Evolutionary conservation across 1,139 yeast genomes (phyloP).

Genomic region (Suhomyces chickasaworum): DNA sequence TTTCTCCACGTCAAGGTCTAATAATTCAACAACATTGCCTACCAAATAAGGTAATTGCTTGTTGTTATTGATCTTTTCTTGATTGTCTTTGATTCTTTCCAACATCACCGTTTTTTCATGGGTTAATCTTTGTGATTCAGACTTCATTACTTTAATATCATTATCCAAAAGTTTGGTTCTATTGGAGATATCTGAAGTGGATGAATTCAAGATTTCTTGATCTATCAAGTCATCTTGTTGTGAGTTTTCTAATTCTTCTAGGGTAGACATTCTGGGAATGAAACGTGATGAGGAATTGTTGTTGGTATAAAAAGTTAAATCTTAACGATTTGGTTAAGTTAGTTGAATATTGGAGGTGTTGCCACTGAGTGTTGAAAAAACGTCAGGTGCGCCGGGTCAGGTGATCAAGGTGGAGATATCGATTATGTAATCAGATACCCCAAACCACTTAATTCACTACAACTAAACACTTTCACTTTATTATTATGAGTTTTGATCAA

Average conservation of each 20-base stretch:
- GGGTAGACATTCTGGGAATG: slow-evolving; percentile 59
- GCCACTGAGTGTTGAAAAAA: slow-evolving; percentile 15
- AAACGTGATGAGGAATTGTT: background rate
- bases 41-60: slow-evolving; percentile 95
- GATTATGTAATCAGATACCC: background rate
- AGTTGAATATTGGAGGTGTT: slow-evolving; percentile 7
- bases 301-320: background rate
- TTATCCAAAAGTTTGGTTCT: slow-evolving; percentile 88
- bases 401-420: background rate
- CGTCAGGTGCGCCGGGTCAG: slow-evolving; percentile 5
- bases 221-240: slow-evolving; percentile 60
- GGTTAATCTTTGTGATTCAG: slow-evolving; percentile 85
- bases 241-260: slow-evolving; percentile 63
- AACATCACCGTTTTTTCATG: slow-evolving; percentile 93
- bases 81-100: slow-evolving; percentile 93
- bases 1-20: slow-evolving; percentile 85
- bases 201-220: slow-evolving; percentile 73
- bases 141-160: slow-evolving; percentile 93
- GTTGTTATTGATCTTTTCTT: slow-evolving; percentile 93
- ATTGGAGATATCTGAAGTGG: slow-evolving; percentile 82
- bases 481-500: slow-evolving; percentile 5
- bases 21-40: slow-evolving; percentile 94
- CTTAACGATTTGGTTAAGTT: too few species aligned
- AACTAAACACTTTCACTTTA: background rate
- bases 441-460: too few species aligned